Conservation (phyloP, 169 alveolate species). For the Plasmodium cynomolgi region DNA sequence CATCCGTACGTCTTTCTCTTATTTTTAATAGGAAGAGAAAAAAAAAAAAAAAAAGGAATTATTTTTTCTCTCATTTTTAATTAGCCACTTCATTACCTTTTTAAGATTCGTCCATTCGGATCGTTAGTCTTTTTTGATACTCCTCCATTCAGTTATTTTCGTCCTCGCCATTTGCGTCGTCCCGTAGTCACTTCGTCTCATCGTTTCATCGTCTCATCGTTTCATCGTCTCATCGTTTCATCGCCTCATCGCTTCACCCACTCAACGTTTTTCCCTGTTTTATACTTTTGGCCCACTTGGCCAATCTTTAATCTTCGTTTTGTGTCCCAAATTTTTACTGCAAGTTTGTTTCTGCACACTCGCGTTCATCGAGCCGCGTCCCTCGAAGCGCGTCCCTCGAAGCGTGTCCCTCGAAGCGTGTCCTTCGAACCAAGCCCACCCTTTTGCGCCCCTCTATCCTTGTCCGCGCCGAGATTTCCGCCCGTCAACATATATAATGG, state of each 20-base stretch:
- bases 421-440: not conserved
- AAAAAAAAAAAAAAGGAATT: not conserved
- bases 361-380: not conserved
- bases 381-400: too few species aligned
- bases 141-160: not conserved
- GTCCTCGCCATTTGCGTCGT: not conserved
- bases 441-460: not conserved
- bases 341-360: not conserved
- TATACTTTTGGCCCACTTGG: not conserved
- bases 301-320: not conserved
- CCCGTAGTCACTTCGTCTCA: not conserved
- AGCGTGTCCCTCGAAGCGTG: too few species aligned
- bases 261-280: not conserved
- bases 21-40: not conserved
- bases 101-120: not conserved
- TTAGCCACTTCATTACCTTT: not conserved
- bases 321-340: not conserved
- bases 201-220: not conserved
- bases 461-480: not conserved
- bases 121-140: not conserved
- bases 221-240: not conserved
- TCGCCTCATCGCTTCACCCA: not conserved
- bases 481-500: constrained; percentile 20
- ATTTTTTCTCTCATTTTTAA: not conserved
- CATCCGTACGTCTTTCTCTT: not conserved